Evolutionary conservation across 192 early-diverging fungal genomes (phyloP).

Genomic region (Glomus cerebriforme): DNA sequence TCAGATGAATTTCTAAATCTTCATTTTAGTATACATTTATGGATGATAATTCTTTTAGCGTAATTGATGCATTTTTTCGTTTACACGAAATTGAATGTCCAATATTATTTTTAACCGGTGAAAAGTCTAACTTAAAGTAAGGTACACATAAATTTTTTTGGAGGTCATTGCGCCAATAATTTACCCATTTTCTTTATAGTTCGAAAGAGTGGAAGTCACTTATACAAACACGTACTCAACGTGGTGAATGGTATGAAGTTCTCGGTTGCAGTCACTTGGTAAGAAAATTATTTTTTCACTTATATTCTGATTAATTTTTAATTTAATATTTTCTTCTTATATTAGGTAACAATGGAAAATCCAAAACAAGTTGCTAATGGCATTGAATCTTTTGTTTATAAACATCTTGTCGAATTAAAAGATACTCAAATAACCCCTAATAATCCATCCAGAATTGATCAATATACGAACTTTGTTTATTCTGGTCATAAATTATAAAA

Average conservation of each 20-base stretch:
- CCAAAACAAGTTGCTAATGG: neutral
- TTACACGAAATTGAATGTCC: conserved; percentile 42
- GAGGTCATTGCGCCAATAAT: neutral
- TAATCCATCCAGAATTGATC: neutral
- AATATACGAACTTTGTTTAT: neutral
- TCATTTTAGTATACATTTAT: conserved; percentile 29
- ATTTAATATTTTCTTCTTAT: neutral
- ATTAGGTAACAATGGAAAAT: conserved; percentile 9
- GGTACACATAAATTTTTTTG: neutral
- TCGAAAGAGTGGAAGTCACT: neutral
- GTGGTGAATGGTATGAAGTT: neutral
- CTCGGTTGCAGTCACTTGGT: neutral
- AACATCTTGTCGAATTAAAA: neutral
- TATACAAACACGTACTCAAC: neutral
- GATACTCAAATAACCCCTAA: neutral
- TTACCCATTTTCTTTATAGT: neutral
- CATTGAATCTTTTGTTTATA: neutral
- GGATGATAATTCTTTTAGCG: conserved; percentile 20
- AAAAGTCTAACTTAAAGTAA: conserved; percentile 44
- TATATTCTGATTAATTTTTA: neutral
- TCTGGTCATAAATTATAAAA: too few relatives aligned
- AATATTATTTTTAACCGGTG: conserved; percentile 43
- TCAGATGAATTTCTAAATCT: too few relatives aligned
- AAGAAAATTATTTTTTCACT: neutral
- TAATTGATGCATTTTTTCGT: conserved; percentile 34